These are phyloP conservation scores for Aspergillus quadrilineatus DNA, from an alignment of 2,329 filamentous ascomycete species.

Conservation along the genomic window DNA sequence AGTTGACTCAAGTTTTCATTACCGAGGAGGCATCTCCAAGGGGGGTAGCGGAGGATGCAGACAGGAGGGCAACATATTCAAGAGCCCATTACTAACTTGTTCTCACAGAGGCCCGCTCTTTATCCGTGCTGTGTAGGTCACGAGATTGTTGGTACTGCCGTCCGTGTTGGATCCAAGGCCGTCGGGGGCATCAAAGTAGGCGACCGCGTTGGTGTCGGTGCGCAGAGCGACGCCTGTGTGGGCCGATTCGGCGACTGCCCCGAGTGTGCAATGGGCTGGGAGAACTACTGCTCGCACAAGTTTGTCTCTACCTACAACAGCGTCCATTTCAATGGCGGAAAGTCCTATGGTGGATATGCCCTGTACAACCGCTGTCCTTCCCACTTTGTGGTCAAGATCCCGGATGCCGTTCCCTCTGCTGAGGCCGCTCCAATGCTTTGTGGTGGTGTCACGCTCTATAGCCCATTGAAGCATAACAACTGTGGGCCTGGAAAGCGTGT, in stretches of 20 bases:
- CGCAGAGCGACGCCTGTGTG: constrained; percentile 58
- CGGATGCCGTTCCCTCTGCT: constrained; percentile 49
- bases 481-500: constrained; percentile 71
- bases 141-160: constrained; percentile 62
- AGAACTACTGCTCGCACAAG: constrained; percentile 37
- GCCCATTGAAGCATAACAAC: constrained; percentile 65
- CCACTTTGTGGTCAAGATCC: constrained; percentile 62
- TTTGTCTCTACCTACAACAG: constrained; percentile 36
- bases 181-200: constrained; percentile 32
- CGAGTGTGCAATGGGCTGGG: constrained; percentile 49
- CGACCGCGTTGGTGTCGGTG: constrained; percentile 56
- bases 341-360: constrained; percentile 66
- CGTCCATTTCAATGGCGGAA: constrained; percentile 51
- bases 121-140: constrained; percentile 60
- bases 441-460: constrained; percentile 72
- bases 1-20: constrained; percentile 9
- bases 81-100: neutral
- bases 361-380: constrained; percentile 55
- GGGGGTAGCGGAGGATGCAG: neutral
- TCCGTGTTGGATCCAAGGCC: constrained; percentile 54
- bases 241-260: constrained; percentile 49
- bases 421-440: constrained; percentile 72
- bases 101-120: constrained; percentile 26
- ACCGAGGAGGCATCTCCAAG: too few relatives aligned
- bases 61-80: neutral